phyloP scores from a whole-genome alignment of 2,329 filamentous ascomycete species.

The Thielaviopsis ethacetica region DNA sequence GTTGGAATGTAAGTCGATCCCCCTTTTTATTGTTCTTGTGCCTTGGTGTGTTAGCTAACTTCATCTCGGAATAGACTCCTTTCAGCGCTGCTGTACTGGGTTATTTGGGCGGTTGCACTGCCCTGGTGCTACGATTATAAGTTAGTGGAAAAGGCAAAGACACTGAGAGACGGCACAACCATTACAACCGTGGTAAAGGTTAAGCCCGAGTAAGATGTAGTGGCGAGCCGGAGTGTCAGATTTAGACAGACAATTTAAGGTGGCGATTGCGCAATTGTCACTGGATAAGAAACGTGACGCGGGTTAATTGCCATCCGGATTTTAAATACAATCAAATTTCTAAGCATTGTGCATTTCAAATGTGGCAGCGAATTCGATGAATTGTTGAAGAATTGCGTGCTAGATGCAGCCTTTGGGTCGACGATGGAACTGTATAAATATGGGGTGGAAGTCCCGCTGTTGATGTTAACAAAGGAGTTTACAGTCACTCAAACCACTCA shows the following conservation, averaged over 20 bases:
- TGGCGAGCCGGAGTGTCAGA: background rate
- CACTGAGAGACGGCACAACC: conserved; percentile 49
- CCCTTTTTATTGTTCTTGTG: background rate
- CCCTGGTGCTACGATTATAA: conserved; percentile 42
- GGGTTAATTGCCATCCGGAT: background rate
- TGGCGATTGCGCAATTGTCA: background rate
- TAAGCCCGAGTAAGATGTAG: background rate
- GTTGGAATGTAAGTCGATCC: conserved; percentile 34
- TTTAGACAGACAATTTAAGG: no score
- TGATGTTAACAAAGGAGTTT: background rate
- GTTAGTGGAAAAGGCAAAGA: conserved; percentile 43
- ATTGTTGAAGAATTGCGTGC: background rate
- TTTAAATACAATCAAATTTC: background rate
- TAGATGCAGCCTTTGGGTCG: background rate
- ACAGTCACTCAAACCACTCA: background rate
- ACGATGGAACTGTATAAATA: background rate
- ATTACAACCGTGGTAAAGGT: conserved; percentile 39
- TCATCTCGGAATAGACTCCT: conserved; percentile 28
- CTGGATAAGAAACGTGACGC: background rate
- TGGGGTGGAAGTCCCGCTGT: background rate
- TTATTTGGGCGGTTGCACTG: conserved; percentile 44
- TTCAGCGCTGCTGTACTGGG: conserved; percentile 51
- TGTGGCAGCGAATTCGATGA: background rate
- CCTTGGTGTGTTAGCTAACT: background rate
- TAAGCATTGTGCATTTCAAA: background rate